Evolutionary conservation across 2,329 filamentous ascomycete species (phyloP).

Genomic region (Fusarium secorum): DNA sequence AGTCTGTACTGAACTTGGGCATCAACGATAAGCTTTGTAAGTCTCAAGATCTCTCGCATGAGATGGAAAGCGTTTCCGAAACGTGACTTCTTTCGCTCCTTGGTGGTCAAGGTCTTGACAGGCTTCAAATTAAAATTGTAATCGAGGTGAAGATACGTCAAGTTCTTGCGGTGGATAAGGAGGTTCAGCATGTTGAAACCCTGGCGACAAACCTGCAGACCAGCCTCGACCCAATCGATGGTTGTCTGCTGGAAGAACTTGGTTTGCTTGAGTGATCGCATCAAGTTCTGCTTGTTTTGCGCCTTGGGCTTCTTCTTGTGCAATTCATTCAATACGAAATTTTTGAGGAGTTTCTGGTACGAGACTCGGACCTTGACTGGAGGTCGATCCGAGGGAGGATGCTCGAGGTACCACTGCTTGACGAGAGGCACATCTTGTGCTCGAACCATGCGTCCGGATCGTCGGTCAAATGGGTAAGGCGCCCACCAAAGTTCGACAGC

Average conservation of each 20-base stretch:
- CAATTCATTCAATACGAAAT: constrained; percentile 93
- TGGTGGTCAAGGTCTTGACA: constrained; percentile 97
- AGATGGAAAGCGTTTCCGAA: constrained; percentile 99
- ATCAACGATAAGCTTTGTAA: constrained; percentile 98
- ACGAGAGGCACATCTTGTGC: constrained; percentile 96
- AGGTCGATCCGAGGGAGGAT: constrained; percentile 83
- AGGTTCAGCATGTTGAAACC: constrained; percentile 99
- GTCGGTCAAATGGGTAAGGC: constrained; percentile 91
- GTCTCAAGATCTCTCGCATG: constrained; percentile 94
- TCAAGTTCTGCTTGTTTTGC: constrained; percentile 90
- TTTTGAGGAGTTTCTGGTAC: constrained; percentile 97
- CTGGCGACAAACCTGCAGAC: constrained; percentile 95
- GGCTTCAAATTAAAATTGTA: constrained; percentile 99
- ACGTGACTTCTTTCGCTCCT: constrained; percentile 98
- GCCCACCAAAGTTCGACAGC: constrained; percentile 98
- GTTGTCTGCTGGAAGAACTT: constrained; percentile 99
- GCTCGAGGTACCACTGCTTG: constrained; percentile 98
- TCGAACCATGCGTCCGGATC: constrained; percentile 94
- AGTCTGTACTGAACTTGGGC: constrained; percentile 97
- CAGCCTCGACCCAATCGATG: constrained; percentile 99
- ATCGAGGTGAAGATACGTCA: constrained; percentile 97
- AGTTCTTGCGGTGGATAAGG: constrained; percentile 96
- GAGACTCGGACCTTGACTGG: constrained; percentile 98
- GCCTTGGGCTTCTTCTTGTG: constrained; percentile 97
- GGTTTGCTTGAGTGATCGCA: constrained; percentile 89